phyloP scores from a whole-genome alignment of 306 rosid genomes.

The Acacia crassicarpa region DNA sequence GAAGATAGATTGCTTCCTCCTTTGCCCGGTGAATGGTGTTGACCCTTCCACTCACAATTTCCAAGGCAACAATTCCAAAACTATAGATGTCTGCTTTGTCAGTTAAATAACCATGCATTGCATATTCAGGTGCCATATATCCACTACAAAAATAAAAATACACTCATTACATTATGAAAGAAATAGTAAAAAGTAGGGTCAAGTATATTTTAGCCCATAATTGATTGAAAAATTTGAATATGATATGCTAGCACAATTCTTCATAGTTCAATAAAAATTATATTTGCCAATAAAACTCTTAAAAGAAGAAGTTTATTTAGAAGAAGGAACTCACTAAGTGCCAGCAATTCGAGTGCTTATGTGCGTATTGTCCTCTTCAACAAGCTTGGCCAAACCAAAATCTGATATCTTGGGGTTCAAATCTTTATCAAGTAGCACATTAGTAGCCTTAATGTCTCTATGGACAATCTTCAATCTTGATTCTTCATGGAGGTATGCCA shows the following conservation, averaged over 20 bases:
- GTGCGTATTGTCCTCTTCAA: slow-evolving; percentile 64
- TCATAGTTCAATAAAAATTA: not conserved
- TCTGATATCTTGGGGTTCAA: slow-evolving; percentile 64
- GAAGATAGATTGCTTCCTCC: slow-evolving; percentile 41
- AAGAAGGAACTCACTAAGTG: slow-evolving; percentile 46
- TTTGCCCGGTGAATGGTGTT: slow-evolving; percentile 43
- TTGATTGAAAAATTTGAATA: not conserved
- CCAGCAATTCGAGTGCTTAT: slow-evolving; percentile 68
- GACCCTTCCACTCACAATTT: slow-evolving; percentile 59
- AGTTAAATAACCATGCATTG: slow-evolving; percentile 67
- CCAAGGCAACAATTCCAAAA: slow-evolving; percentile 63
- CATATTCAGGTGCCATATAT: slow-evolving; percentile 64
- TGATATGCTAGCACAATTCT: not conserved
- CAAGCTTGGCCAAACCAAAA: slow-evolving; percentile 70
- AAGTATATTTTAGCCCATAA: not conserved
- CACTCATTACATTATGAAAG: not conserved
- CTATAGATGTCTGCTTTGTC: slow-evolving; percentile 82
- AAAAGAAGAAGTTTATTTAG: not conserved
- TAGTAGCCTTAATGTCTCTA: slow-evolving; percentile 70
- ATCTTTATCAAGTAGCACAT: slow-evolving; percentile 60
- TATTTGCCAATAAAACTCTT: not conserved
- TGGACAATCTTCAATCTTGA: slow-evolving; percentile 70
- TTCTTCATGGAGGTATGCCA: slow-evolving; percentile 80
- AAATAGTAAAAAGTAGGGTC: not conserved
- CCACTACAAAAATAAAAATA: slow-evolving; percentile 30